These are phyloP conservation scores for Saccharomyces pastorianus DNA, from an alignment of 1,139 yeast genomes.

Conservation along the genomic window DNA sequence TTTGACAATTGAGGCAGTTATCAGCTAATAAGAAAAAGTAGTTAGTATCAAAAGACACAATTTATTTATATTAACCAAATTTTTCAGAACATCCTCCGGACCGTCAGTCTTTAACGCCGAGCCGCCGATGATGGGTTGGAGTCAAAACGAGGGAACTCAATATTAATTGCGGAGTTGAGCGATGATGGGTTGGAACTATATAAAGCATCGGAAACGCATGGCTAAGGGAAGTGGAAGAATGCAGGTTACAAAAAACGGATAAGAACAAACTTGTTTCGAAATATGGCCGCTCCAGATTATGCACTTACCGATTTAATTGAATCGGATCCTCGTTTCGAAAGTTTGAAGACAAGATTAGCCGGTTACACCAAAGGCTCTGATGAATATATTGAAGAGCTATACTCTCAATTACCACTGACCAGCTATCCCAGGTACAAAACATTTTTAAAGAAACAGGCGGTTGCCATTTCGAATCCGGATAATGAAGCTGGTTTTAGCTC, in stretches of 20 bases:
- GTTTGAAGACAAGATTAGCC: conserved; percentile 14
- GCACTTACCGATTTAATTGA: conserved; percentile 4
- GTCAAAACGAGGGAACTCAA: background rate
- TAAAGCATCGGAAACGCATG: background rate
- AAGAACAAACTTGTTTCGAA: background rate
- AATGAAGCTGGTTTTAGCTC: conserved; percentile 43
- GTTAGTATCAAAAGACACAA: background rate
- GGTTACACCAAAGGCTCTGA: conserved; percentile 20
- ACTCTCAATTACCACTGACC: conserved; percentile 22
- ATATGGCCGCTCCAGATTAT: background rate
- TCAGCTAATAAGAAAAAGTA: background rate
- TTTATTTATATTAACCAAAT: background rate
- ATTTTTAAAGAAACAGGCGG: conserved; percentile 29
- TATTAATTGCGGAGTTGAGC: background rate
- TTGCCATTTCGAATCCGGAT: conserved; percentile 41
- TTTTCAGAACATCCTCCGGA: background rate
- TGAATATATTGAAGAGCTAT: conserved; percentile 22
- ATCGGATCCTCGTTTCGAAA: conserved; percentile 13
- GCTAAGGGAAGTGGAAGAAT: background rate
- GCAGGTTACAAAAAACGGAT: background rate
- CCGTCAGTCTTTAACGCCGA: background rate
- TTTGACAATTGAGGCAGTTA: background rate
- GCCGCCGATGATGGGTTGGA: background rate
- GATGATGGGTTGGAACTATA: background rate
- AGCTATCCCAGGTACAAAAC: conserved; percentile 17